Conservation (phyloP, 2,329 filamentous ascomycete species). For the Fusarium sp. region DNA sequence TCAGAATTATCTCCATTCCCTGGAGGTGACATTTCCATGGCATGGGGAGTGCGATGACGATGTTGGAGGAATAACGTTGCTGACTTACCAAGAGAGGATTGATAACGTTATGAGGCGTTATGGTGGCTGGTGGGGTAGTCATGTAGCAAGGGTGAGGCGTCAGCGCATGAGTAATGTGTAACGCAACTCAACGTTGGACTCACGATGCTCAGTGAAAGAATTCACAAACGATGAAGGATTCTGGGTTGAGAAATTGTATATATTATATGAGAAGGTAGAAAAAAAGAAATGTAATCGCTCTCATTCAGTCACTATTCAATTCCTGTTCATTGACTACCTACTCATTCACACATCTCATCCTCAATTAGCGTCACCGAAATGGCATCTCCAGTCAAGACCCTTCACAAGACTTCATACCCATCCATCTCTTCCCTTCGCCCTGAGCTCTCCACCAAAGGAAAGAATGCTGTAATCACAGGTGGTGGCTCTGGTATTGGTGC, state of each 20-base stretch:
- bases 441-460: slow-evolving; percentile 49
- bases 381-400: slow-evolving; percentile 14
- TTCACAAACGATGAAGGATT: neutral
- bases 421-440: slow-evolving; percentile 46
- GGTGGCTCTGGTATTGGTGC: slow-evolving; percentile 70
- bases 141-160: neutral
- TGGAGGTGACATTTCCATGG: slow-evolving; percentile 27
- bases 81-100: neutral
- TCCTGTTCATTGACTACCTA: neutral
- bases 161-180: neutral
- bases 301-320: neutral
- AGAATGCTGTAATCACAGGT: slow-evolving; percentile 70
- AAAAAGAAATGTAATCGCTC: neutral
- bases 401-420: slow-evolving; percentile 41
- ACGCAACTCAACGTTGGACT: slow-evolving; percentile 20
- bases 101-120: slow-evolving; percentile 27
- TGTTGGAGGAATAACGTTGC: slow-evolving; percentile 18
- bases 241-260: neutral
- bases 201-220: neutral
- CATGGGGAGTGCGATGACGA: neutral
- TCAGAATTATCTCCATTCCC: slow-evolving; percentile 11
- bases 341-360: neutral
- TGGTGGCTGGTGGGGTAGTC: slow-evolving; percentile 12
- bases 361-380: neutral
- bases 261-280: neutral